phyloP scores from a whole-genome alignment of 2,329 filamentous ascomycete species.

The Alternaria metachromatica region DNA sequence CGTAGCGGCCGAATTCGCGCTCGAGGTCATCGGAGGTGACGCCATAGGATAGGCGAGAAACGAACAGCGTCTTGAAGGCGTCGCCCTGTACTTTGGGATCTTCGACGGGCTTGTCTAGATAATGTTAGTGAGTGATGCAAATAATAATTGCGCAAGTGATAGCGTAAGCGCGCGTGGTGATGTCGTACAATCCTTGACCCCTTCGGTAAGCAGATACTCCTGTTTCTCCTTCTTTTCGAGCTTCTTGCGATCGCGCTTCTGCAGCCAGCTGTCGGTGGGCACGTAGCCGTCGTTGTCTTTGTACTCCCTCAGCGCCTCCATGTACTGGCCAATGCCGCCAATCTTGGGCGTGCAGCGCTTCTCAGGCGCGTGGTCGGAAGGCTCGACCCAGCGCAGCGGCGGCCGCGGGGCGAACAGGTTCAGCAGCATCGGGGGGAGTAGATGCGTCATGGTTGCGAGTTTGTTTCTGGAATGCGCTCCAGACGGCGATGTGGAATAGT shows the following conservation, averaged over 20 bases:
- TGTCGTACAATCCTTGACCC: conserved; percentile 67
- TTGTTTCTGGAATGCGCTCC: conserved; percentile 45
- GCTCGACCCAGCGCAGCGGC: conserved; percentile 85
- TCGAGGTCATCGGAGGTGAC: conserved; percentile 89
- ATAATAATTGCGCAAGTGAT: neutral
- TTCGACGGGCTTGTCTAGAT: conserved; percentile 76
- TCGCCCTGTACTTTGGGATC: conserved; percentile 92
- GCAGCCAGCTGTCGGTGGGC: conserved; percentile 91
- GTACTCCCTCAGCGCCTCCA: conserved; percentile 77
- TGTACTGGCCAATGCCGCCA: conserved; percentile 74
- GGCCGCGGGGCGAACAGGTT: conserved; percentile 95
- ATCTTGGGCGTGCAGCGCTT: conserved; percentile 78
- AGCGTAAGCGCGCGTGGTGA: neutral
- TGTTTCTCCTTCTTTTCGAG: conserved; percentile 76
- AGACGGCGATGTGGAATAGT: conserved; percentile 41
- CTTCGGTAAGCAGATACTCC: conserved; percentile 69
- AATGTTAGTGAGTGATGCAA: conserved; percentile 20
- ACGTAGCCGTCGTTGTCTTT: conserved; percentile 77
- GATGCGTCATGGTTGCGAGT: conserved; percentile 79
- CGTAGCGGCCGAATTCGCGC: conserved; percentile 90
- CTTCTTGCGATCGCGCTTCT: conserved; percentile 83
- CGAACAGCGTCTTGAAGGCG: conserved; percentile 93
- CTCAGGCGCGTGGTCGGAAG: conserved; percentile 81
- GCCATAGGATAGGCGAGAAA: conserved; percentile 88
- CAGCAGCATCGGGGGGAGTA: conserved; percentile 89